These are phyloP conservation scores for Quillaja saponaria DNA, from an alignment of 306 rosid genomes.

Conservation along the genomic window DNA sequence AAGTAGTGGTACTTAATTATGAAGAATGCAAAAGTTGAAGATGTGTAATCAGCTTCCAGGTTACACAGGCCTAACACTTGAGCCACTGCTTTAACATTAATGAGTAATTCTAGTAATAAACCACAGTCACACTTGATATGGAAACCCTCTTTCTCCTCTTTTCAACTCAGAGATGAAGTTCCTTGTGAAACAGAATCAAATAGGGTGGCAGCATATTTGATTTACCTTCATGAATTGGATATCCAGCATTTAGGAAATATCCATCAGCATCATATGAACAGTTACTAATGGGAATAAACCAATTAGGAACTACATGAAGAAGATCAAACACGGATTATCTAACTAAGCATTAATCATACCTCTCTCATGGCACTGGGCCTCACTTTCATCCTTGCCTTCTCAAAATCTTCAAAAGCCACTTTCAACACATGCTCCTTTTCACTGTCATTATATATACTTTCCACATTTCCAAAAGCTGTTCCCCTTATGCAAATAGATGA, in stretches of 20 bases:
- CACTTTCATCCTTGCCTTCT: slow-evolving; percentile 73
- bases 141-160: too few species aligned
- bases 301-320: slow-evolving; percentile 7
- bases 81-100: slow-evolving; percentile 2
- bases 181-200: slow-evolving; percentile 18
- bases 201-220: slow-evolving; percentile 4
- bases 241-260: slow-evolving; percentile 4
- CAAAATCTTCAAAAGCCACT: slow-evolving; percentile 76
- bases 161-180: slow-evolving; percentile 21
- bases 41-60: too few species aligned
- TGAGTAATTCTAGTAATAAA: slow-evolving; percentile 8
- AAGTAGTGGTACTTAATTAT: too few species aligned
- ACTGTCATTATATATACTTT: slow-evolving; percentile 26
- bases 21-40: too few species aligned
- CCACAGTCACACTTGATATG: too few species aligned
- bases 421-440: slow-evolving; percentile 50
- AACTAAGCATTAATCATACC: slow-evolving; percentile 56
- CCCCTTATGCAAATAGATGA: slow-evolving; percentile 33
- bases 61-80: not conserved
- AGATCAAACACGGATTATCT: too few species aligned
- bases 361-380: slow-evolving; percentile 99
- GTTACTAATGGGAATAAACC: not conserved
- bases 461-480: slow-evolving; percentile 34
- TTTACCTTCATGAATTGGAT: not conserved
- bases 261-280: slow-evolving; percentile 15